Base-by-base conservation (phyloP, 768 basidiomycete species). In the Agaricus sinodeliciosus region DNA sequence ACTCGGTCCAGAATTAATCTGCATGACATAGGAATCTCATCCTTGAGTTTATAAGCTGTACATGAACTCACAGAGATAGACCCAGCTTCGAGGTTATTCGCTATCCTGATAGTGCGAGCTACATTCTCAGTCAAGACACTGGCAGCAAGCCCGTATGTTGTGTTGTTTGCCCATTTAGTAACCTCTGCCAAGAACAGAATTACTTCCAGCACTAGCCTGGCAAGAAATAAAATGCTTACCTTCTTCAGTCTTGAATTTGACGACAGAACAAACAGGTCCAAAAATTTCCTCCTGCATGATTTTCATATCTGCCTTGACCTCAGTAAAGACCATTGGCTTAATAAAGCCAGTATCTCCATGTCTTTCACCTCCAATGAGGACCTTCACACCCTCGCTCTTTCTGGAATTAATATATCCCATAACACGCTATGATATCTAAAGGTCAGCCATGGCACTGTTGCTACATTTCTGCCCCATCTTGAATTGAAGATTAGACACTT, bases 211-310 rank as follows among this genome's bases (percentile, higher is more conserved):
- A 41, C 28, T 19, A 42, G 4, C 7, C 31, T 9, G 7, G 11
- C 26, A 35, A 16, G n/a, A 3, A 22, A 27, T 12, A 11, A 36
- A 12, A 25, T 25, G 2, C 26, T 39, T 34, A 28, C 62, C 66
- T 1, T 79, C 76, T 56, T 80, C 81, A 45, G 79, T 76, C 60
- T 83, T 78, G 72, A 93, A 92, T 64, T 83, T 84, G 71, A 84
- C 77, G 36, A 93, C 69, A 25, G 84, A 86, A 51, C 81, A 81
- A 39, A 90, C 86, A 4, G 90, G 88, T 3, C 88, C 88, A 58
- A 91, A 90, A 57, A 90, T 90, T 66, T 91, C 82, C 60, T 87
- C 84, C 51, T 65, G 65, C 11, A 86, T 84, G 52, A 91, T 88
- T 67, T 79, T 82, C 86, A 90, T 90, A 36, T 84, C 78, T 3